Conservation (phyloP, 768 basidiomycete species). For the Suillus clintonianus region DNA sequence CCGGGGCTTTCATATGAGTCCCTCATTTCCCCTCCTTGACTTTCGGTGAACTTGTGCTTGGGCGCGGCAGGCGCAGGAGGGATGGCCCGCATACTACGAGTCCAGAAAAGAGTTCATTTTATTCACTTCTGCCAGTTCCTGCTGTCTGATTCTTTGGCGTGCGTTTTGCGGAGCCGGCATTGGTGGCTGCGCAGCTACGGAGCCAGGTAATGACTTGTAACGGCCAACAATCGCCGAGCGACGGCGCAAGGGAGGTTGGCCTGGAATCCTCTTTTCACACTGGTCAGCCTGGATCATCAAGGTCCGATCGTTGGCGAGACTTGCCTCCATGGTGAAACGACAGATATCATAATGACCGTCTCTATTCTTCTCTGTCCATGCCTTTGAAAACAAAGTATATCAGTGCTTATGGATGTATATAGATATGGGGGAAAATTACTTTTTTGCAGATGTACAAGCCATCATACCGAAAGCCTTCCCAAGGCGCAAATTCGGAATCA, state of each 20-base stretch:
- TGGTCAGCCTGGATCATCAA: not conserved
- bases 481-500: slow-evolving; percentile 27
- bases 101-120: not conserved
- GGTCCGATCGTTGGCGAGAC: not conserved
- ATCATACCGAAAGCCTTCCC: slow-evolving; percentile 29
- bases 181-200: not conserved
- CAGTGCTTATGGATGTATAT: not conserved
- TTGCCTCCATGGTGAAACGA: slow-evolving; percentile 28
- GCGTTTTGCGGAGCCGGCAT: not conserved
- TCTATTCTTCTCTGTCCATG: slow-evolving; percentile 18
- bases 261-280: slow-evolving; percentile 23
- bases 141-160: not conserved
- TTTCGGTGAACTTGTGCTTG: not conserved
- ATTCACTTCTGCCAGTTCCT: not conserved
- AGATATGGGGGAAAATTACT: slow-evolving; percentile 9
- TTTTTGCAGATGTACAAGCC: slow-evolving; percentile 28
- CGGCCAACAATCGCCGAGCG: not conserved
- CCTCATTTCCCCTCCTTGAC: not conserved
- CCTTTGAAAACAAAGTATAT: slow-evolving; percentile 9
- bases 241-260: slow-evolving; percentile 22
- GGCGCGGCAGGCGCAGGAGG: not conserved
- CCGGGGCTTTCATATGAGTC: not conserved
- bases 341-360: slow-evolving; percentile 19
- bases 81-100: not conserved
- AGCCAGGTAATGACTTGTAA: not conserved